phyloP scores from a whole-genome alignment of 139 green algal genomes.

The Zygnema cylindricum region DNA sequence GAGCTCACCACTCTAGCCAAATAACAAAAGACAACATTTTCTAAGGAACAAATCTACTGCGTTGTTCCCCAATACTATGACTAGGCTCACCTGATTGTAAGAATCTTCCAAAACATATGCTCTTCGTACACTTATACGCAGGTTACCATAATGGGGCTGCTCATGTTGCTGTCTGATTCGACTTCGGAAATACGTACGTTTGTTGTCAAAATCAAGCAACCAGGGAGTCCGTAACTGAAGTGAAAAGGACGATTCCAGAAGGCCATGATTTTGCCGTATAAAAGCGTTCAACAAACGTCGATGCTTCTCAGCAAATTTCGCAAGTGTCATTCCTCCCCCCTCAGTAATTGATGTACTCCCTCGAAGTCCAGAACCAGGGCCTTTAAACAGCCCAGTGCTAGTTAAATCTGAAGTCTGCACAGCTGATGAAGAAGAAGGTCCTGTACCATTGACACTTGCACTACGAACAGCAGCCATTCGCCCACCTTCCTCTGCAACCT shows the following conservation, averaged over 20 bases:
- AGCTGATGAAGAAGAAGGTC: conserved; percentile 13
- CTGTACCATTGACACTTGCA: conserved; percentile 13
- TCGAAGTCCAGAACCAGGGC: not conserved
- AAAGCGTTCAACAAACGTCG: conserved; percentile 88
- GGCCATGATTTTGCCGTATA: conserved; percentile 73
- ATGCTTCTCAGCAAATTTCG: conserved; percentile 77
- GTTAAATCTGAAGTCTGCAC: too few species aligned
- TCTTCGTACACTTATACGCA: conserved; percentile 84
- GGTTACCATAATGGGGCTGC: conserved; percentile 35
- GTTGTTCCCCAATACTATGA: too few species aligned
- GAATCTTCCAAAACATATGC: conserved; percentile 94
- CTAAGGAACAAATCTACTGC: too few species aligned
- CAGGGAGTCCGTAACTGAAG: conserved; percentile 80
- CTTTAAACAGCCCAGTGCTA: too few species aligned
- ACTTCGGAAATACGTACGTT: conserved; percentile 83
- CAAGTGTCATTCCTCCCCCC: conserved; percentile 17
- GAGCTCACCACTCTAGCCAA: too few species aligned
- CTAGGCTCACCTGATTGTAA: conserved; percentile 92
- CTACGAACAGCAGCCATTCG: not conserved
- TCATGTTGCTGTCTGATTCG: conserved; percentile 61
- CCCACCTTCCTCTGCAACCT: conserved; percentile 17
- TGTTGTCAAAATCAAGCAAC: conserved; percentile 99
- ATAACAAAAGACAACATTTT: too few species aligned
- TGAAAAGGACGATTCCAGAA: conserved; percentile 82
- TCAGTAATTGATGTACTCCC: not conserved